These are phyloP conservation scores for Articulospora tetracladia DNA, from an alignment of 495 filamentous ascomycete genomes.

Conservation along the genomic window DNA sequence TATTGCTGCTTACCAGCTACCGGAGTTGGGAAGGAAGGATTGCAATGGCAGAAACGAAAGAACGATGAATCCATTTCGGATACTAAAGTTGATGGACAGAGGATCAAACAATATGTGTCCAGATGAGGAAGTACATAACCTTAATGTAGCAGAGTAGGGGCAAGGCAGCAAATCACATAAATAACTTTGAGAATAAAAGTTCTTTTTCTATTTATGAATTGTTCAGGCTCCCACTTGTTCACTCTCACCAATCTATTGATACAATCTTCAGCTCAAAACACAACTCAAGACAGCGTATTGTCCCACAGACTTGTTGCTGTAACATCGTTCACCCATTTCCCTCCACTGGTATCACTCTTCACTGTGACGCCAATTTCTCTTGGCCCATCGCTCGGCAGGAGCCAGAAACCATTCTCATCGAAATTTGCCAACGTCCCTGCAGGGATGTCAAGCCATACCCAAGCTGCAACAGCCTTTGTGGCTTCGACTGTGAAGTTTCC, in stretches of 20 bases:
- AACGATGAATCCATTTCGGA: no score
- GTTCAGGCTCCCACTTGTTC: no score
- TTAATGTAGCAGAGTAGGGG: no score
- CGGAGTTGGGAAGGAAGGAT: no score
- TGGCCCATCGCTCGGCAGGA: slow-evolving; percentile 47
- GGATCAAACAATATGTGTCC: no score
- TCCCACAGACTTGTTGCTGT: slow-evolving; percentile 63
- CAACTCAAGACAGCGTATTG: slow-evolving; percentile 38
- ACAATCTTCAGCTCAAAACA: background rate
- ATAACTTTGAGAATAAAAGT: no score
- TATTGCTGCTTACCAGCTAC: no score
- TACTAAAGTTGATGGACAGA: no score
- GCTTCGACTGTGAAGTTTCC: slow-evolving; percentile 54
- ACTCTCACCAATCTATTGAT: background rate
- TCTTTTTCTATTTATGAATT: no score
- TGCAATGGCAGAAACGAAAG: no score
- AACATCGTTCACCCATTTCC: slow-evolving; percentile 49
- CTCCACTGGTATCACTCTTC: slow-evolving; percentile 29
- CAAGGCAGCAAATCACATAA: no score
- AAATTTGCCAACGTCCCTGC: slow-evolving; percentile 56
- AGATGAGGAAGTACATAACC: no score
- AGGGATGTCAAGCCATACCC: slow-evolving; percentile 64
- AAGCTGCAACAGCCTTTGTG: slow-evolving; percentile 53
- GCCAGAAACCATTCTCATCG: slow-evolving; percentile 56
- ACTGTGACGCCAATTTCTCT: slow-evolving; percentile 45